These are phyloP conservation scores for Claviceps monticola DNA, from an alignment of 2,329 filamentous ascomycete species.

Conservation along the genomic window DNA sequence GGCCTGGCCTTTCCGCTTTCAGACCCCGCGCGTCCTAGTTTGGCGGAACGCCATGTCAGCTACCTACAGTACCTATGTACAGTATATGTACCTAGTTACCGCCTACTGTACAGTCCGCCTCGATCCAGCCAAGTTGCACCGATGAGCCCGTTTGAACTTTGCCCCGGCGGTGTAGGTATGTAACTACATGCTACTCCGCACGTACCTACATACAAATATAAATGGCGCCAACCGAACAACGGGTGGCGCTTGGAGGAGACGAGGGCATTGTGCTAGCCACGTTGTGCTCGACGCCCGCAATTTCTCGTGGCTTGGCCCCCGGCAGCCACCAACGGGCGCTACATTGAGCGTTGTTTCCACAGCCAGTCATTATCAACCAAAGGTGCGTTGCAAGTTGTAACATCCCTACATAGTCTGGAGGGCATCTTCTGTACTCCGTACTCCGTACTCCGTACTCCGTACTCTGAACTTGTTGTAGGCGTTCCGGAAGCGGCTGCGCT, in stretches of 20 bases:
- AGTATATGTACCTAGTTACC: not conserved
- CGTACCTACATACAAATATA: too few relatives aligned
- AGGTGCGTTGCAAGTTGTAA: too few relatives aligned
- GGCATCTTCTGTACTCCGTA: too few relatives aligned
- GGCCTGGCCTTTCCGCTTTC: not conserved
- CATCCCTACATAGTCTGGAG: too few relatives aligned
- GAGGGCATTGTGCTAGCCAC: not conserved
- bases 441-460: too few relatives aligned
- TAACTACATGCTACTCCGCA: too few relatives aligned
- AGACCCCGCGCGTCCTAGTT: not conserved
- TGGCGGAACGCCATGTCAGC: not conserved
- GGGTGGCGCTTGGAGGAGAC: conserved; percentile 1
- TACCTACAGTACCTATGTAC: not conserved
- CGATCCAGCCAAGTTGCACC: conserved; percentile 7
- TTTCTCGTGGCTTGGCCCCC: not conserved
- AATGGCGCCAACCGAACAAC: conserved; percentile 3
- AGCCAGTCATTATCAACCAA: not conserved
- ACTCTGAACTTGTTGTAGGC: too few relatives aligned
- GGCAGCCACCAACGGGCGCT: not conserved
- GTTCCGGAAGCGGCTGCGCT: too few relatives aligned
- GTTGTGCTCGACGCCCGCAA: not conserved
- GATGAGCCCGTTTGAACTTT: not conserved
- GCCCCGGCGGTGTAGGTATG: not conserved
- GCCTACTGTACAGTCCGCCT: not conserved
- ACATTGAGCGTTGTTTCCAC: conserved; percentile 1